Conservation (phyloP, 176 grass and related monocot species). For the Carex cristatella region DNA sequence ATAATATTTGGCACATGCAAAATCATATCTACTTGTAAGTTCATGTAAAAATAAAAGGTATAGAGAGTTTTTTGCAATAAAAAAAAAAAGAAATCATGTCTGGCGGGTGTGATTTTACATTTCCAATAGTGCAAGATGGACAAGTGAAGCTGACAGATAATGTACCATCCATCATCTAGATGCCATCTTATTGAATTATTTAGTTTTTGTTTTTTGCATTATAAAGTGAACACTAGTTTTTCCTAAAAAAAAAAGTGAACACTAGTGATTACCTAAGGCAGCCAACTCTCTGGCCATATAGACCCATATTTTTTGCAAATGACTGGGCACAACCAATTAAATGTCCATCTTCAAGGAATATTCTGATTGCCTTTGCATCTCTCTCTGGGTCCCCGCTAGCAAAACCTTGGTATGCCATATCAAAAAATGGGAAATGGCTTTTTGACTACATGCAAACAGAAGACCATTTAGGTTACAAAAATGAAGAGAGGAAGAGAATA, state of each 20-base stretch:
- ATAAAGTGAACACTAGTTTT: background rate
- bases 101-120: background rate
- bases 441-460: slow-evolving; percentile 45
- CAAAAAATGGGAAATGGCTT: slow-evolving; percentile 98
- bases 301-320: slow-evolving; percentile 97
- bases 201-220: background rate
- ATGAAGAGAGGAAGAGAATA: background rate
- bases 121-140: background rate
- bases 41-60: background rate
- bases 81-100: background rate
- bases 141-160: background rate
- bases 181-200: background rate
- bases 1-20: background rate
- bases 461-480: background rate
- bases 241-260: background rate
- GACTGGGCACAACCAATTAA: slow-evolving; percentile 94
- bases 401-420: slow-evolving; percentile 99
- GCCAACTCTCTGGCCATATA: slow-evolving; percentile 89
- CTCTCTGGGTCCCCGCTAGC: slow-evolving; percentile 86
- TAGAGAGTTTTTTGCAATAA: too few relatives aligned
- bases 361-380: slow-evolving; percentile 89
- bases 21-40: background rate
- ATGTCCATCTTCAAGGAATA: slow-evolving; percentile 95
- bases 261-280: slow-evolving; percentile 65
- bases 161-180: background rate